Conservation (phyloP, 306 rosid species). For the Nissolia schottii region DNA sequence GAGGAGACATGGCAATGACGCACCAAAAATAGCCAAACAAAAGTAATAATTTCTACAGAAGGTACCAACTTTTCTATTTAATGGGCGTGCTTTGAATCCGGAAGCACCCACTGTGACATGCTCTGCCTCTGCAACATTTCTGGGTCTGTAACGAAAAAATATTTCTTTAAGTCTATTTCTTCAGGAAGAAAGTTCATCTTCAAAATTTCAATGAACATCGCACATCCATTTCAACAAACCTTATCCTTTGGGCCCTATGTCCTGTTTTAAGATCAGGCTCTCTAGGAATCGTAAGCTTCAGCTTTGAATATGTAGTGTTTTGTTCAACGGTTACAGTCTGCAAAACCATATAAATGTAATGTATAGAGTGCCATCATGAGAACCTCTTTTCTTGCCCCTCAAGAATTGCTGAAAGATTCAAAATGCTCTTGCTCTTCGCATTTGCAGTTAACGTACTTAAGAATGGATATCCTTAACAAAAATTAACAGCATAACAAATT, state of each 20-base stretch:
- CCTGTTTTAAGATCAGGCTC: conserved; percentile 93
- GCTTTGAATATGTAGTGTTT: conserved; percentile 40
- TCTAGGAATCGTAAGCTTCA: conserved; percentile 81
- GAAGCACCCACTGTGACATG: conserved; percentile 32
- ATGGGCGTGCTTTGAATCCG: conserved; percentile 96
- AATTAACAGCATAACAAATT: background rate
- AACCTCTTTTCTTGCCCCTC: conserved; percentile 1
- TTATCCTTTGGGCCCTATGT: conserved; percentile 73
- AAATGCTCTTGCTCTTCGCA: conserved; percentile 7
- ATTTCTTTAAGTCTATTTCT: conserved; percentile 2
- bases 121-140: conserved; percentile 47
- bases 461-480: background rate
- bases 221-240: conserved; percentile 43
- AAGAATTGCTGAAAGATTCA: conserved; percentile 16
- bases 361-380: conserved; percentile 7
- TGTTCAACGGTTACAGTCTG: conserved; percentile 61
- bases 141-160: conserved; percentile 48
- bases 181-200: background rate
- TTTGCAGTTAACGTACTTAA: conserved; percentile 14
- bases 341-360: conserved; percentile 24
- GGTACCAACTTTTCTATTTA: conserved; percentile 80
- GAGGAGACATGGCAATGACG: conserved; percentile 15
- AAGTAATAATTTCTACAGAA: conserved; percentile 12
- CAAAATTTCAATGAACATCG: conserved; percentile 19
- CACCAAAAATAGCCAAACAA: conserved; percentile 4